Evolutionary conservation across 2,329 filamentous ascomycete genomes (phyloP), one percentile per base, ranked within the genome.

Genomic region (Exophiala lecanii-corni): DNA sequence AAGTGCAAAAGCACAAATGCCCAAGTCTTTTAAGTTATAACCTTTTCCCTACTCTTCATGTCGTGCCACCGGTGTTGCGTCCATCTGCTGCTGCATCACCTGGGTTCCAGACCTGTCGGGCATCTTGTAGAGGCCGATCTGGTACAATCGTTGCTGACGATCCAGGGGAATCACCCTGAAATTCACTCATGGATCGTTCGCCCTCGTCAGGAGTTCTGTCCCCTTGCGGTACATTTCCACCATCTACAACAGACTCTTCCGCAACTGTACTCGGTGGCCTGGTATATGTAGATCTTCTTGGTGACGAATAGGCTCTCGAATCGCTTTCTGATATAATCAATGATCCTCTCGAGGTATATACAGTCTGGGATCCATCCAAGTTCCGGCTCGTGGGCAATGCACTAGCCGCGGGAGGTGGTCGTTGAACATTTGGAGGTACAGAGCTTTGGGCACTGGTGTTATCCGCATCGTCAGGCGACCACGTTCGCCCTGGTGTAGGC

Each of bases 401-500:
- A 12, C 32, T 25, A 12, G n/a, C 36, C 4, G 33, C 42, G 9
- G 35, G 9, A 7, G 36, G 38, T 16, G 41, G 31, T 3, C 39
- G 35, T n/a, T 36, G 20, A 17, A 41, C 18, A 9, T 28, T 37
- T 3, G 25, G 15, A 19, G 15, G 17, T n/a, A 28, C 13, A 21
- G 30, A 9, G 19, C 9, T 35, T n/a, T 33, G 35, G 12, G 16
- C 12, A 23, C 3, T n/a, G 5, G 19, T 9, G n/a, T 41, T 18
- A n/a, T 45, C 25, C 12, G 60, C 49, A 23, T 62, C 59, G 37
- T 66, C 62, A 7, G 75, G 74, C 33, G 70, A 75, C 74, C 75
- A 79, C 9, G 73, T 73, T 34, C 75, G 64, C 23, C 67, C 69
- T 21, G 73, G 66, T n/a, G 70, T 69, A 45, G 77, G 74, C 2